phyloP scores from a whole-genome alignment of 352 stramenopile genomes.

The Phytophthora aleatoria region DNA sequence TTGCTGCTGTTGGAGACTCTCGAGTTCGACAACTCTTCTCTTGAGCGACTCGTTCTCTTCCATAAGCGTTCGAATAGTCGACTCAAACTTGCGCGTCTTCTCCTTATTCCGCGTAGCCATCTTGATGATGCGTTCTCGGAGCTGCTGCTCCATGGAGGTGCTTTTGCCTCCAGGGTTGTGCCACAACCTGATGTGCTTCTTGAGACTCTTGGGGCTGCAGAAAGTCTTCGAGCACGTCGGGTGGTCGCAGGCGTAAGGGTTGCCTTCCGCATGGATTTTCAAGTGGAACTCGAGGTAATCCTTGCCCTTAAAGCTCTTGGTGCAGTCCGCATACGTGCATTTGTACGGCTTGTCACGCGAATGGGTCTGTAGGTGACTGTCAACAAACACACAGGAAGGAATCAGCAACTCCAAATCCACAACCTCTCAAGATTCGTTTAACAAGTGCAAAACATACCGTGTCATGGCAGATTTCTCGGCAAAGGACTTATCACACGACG shows the following conservation, averaged over 20 bases:
- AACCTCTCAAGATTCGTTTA: conserved; percentile 25
- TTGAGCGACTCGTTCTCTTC: conserved; percentile 80
- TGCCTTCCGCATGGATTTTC: conserved; percentile 85
- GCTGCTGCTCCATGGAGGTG: conserved; percentile 85
- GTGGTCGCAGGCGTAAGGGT: conserved; percentile 82
- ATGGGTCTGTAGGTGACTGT: conserved; percentile 84
- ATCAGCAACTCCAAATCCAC: conserved; percentile 6
- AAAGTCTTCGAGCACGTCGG: conserved; percentile 86
- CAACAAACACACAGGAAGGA: conserved; percentile 2
- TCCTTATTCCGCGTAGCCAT: conserved; percentile 87
- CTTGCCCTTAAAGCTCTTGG: conserved; percentile 90
- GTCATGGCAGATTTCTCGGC: conserved; percentile 89
- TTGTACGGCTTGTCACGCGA: conserved; percentile 87
- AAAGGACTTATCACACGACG: conserved; percentile 88
- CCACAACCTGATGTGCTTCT: conserved; percentile 85
- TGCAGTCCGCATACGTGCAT: conserved; percentile 84
- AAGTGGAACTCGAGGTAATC: conserved; percentile 86
- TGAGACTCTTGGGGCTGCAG: conserved; percentile 83
- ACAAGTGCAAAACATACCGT: conserved; percentile 39
- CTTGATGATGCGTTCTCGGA: conserved; percentile 86
- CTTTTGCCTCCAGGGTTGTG: conserved; percentile 84
- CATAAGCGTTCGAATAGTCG: conserved; percentile 78
- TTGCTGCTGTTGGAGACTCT: conserved; percentile 20
- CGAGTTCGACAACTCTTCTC: conserved; percentile 65
- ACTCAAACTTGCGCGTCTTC: conserved; percentile 81